A percentile compares a stretch with the other conserved stretches of the same genome.
Conservation (phyloP, 2,329 filamentous ascomycete genomes). For the Talaromyces sp. region DNA sequence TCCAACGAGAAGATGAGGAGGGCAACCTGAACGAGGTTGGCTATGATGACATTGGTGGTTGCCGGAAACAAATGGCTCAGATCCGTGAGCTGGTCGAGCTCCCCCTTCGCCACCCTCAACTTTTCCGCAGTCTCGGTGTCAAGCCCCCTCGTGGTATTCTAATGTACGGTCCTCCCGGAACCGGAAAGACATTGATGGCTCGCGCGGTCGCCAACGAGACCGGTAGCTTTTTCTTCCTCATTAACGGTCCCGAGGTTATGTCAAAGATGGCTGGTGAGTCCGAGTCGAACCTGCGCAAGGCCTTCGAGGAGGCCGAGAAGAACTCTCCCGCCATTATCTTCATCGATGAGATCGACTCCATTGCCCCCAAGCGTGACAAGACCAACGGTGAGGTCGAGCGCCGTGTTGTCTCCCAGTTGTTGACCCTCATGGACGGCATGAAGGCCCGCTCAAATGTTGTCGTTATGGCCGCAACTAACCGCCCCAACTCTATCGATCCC, state of each 20-base stretch:
- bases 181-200: constrained; percentile 99
- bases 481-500: constrained; percentile 97
- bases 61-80: constrained; percentile 99
- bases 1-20: constrained; percentile 98
- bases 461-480: constrained; percentile 98
- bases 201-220: constrained; percentile 98
- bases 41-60: constrained; percentile 98
- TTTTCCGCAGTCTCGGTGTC: constrained; percentile 99
- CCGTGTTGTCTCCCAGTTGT: constrained; percentile 94
- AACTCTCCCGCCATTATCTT: constrained; percentile 99
- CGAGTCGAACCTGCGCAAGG: constrained; percentile 95
- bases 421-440: constrained; percentile 99
- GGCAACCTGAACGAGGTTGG: constrained; percentile 99
- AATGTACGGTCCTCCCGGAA: constrained; percentile 95
- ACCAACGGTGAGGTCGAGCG: constrained; percentile 98
- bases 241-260: constrained; percentile 99
- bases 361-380: constrained; percentile 99
- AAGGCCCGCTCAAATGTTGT: constrained; percentile 98
- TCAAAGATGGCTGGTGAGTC: constrained; percentile 99
- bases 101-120: constrained; percentile 91
- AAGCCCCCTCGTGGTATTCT: constrained; percentile 98
- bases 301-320: constrained; percentile 99
- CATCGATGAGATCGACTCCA: constrained; percentile 99
- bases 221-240: constrained; percentile 98
- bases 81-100: constrained; percentile 98